These are phyloP conservation scores for Aspergillus ochraceus DNA, from an alignment of 2,329 filamentous ascomycete genomes.

Conservation along the genomic window DNA sequence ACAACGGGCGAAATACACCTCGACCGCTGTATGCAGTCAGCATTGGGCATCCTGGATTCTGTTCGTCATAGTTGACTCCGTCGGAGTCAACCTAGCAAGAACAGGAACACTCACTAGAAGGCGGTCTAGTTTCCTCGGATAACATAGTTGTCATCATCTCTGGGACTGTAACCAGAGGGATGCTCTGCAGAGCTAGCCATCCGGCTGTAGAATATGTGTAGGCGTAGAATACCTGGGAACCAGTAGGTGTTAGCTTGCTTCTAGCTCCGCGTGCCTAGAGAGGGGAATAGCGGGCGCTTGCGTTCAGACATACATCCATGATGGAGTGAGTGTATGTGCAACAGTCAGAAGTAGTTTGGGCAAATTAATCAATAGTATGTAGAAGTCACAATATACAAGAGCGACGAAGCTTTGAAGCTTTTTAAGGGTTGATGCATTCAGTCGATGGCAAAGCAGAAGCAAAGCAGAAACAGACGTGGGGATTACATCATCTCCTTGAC, in stretches of 20 bases:
- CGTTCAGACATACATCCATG: conserved; percentile 21
- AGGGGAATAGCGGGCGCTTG: background rate
- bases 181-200: conserved; percentile 47
- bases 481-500: background rate
- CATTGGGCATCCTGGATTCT: background rate
- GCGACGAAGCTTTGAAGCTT: background rate
- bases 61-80: background rate
- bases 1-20: conserved; percentile 71
- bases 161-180: conserved; percentile 60
- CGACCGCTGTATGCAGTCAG: conserved; percentile 43
- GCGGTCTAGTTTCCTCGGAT: conserved; percentile 56
- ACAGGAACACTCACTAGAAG: conserved; percentile 47
- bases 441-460: background rate
- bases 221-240: conserved; percentile 43
- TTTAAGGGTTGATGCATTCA: background rate
- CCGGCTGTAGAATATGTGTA: conserved; percentile 47
- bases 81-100: background rate
- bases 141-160: conserved; percentile 62
- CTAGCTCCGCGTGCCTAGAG: background rate
- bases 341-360: background rate
- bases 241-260: conserved; percentile 7
- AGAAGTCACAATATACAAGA: background rate
- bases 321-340: background rate
- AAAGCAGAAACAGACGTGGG: background rate
- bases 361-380: background rate